Evolutionary conservation across 179 eudicot species (phyloP), one percentile per base, ranked within the genome.

Genomic region (Spergularia azorica): DNA sequence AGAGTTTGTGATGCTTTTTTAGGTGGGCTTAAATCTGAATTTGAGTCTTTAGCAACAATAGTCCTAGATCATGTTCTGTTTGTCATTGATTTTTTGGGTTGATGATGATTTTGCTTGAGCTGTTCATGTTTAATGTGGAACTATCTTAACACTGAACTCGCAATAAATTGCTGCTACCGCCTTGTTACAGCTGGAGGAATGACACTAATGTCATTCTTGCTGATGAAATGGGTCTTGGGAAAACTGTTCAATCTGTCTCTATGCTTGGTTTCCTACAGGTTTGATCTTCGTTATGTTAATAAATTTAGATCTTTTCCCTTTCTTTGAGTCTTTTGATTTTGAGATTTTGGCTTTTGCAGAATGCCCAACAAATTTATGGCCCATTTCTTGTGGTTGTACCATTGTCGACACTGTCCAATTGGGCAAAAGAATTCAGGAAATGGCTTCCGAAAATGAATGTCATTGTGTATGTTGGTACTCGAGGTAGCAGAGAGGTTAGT

Each of bases 191-290:
- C 82, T 96, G 99, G 99, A 92, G 99, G 79, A 96, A 92, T 83
- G 97, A 96, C 81, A 94, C 98, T 69, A 96, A 96, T 90, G 99
- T 96, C 80, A 96, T 96, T 79, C 87, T 96, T 78, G 99, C 99
- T 54, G 99, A 96, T 90, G 99, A 96, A 83, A 96, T 96, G 99
- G 99, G 99, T 76, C 99, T 96, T 73, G 99, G 99, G 48, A 96
- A 96, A 90, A 96, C 99, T 43, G 95, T 96, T 77, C 99, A 96
- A 86, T 94, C 99, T 6, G 99, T 96, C 83, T 96, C 99, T 59
- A 96, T 96, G 99, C 91, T 96, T 77, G 99, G 99, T 67, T 96
- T 96, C 75, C 81, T 96, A 70, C 99, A 92, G 98, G 99, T 90
- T 83, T 46, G 57, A 17, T 76, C 39, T 55, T 64, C 17, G 18